These are phyloP conservation scores for Paraconiothyrium sp. DNA, from an alignment of 2,329 filamentous ascomycete species.

Conservation along the genomic window DNA sequence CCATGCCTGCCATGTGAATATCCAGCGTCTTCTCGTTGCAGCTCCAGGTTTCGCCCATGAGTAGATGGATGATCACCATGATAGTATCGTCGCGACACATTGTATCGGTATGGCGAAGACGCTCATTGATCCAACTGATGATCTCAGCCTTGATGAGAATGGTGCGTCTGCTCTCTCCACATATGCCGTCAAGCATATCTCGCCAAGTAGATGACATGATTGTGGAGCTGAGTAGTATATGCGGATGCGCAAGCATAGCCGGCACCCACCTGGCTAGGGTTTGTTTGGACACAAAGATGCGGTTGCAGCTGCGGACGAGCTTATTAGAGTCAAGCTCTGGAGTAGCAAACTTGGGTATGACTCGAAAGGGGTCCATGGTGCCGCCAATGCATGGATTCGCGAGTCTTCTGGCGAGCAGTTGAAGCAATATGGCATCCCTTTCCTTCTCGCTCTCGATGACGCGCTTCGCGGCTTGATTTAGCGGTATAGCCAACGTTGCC, in stretches of 20 bases:
- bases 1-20: constrained; percentile 38
- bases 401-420: constrained; percentile 25
- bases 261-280: constrained; percentile 40
- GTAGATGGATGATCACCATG: constrained; percentile 40
- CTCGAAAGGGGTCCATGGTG: constrained; percentile 33
- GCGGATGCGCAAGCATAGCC: constrained; percentile 33
- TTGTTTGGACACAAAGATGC: constrained; percentile 32
- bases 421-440: constrained; percentile 28
- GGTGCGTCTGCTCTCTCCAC: constrained; percentile 39
- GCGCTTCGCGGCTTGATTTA: constrained; percentile 12
- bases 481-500: constrained; percentile 8
- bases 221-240: constrained; percentile 37
- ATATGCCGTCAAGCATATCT: constrained; percentile 36
- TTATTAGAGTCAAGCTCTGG: constrained; percentile 27
- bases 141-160: constrained; percentile 37
- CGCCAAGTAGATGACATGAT: constrained; percentile 39
- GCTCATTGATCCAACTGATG: constrained; percentile 38
- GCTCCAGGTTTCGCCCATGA: constrained; percentile 44
- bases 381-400: constrained; percentile 28
- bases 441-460: constrained; percentile 29
- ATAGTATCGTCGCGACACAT: constrained; percentile 38
- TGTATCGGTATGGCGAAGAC: constrained; percentile 22
- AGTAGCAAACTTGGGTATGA: constrained; percentile 32
- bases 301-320: constrained; percentile 34
- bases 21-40: constrained; percentile 38